These are phyloP conservation scores for Botrytis byssoidea DNA, from an alignment of 2,329 filamentous ascomycete species.

Conservation along the genomic window DNA sequence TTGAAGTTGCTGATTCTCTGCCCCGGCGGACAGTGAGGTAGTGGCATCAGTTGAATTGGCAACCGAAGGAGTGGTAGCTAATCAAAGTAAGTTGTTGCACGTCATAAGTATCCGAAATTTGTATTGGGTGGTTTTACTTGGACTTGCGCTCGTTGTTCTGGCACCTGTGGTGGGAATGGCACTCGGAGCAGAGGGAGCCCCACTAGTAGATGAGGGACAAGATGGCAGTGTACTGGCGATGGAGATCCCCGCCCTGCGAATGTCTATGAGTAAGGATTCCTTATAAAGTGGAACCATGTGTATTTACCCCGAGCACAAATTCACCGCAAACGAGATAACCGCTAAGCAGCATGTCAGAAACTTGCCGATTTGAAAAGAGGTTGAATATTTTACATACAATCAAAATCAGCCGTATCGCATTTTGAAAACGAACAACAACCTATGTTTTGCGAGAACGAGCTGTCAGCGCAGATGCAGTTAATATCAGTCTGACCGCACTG, in stretches of 20 bases:
- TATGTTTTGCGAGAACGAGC: neutral
- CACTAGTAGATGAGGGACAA: too few species aligned
- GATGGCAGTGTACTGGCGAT: too few species aligned
- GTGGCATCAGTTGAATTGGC: neutral
- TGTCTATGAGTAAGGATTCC: too few species aligned
- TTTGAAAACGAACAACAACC: neutral
- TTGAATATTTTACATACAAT: neutral
- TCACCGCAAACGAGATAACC: neutral
- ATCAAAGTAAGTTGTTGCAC: neutral
- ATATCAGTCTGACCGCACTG: neutral
- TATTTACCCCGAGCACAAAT: neutral
- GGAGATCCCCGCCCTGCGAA: too few species aligned
- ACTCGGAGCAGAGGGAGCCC: too few species aligned
- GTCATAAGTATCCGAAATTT: neutral
- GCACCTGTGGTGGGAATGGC: too few species aligned
- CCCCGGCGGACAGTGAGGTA: neutral
- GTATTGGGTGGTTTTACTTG: too few species aligned
- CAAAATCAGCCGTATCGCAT: neutral
- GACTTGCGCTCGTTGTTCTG: too few species aligned
- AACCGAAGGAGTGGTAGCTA: neutral
- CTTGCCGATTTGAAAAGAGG: neutral
- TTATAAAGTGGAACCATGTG: too few species aligned
- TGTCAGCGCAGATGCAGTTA: neutral
- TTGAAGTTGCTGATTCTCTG: neutral
- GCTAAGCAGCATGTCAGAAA: neutral